These are phyloP conservation scores for Backusella westeae DNA, from an alignment of 192 early-diverging fungal species.

Conservation along the genomic window DNA sequence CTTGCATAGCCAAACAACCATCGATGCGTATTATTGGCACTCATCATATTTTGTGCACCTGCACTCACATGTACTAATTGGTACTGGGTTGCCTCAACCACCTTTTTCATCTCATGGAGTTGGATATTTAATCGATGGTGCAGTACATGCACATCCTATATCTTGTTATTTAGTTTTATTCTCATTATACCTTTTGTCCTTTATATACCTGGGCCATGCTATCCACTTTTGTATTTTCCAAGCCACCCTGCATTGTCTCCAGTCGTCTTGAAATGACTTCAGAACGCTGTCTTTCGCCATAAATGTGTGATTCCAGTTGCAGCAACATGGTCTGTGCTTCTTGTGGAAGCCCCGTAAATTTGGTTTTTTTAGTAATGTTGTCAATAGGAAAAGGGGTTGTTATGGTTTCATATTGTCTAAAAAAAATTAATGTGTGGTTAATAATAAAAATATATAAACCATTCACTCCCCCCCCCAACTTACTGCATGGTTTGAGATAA, in stretches of 20 bases:
- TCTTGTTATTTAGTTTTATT: no score
- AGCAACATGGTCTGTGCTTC: conserved; percentile 21
- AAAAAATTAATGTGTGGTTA: background rate
- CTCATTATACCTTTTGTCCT: no score
- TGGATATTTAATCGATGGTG: background rate
- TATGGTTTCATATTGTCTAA: conserved; percentile 13
- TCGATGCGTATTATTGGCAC: no score
- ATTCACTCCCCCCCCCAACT: background rate
- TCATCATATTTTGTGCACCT: no score
- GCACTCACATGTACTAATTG: no score
- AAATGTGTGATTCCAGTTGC: conserved; percentile 22
- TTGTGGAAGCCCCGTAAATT: conserved; percentile 25
- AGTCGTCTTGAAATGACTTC: conserved; percentile 19
- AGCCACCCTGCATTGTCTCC: background rate
- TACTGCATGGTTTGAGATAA: background rate
- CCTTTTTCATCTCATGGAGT: no score
- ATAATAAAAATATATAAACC: no score
- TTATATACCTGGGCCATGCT: no score
- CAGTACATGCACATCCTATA: background rate
- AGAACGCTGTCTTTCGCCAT: conserved; percentile 16
- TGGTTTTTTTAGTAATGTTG: conserved; percentile 16
- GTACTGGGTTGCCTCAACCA: no score
- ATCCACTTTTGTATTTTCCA: no score
- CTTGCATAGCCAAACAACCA: no score
- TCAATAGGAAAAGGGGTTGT: conserved; percentile 26